Conservation (phyloP, 768 basidiomycete species). For the Lactifluus subvellereus region DNA sequence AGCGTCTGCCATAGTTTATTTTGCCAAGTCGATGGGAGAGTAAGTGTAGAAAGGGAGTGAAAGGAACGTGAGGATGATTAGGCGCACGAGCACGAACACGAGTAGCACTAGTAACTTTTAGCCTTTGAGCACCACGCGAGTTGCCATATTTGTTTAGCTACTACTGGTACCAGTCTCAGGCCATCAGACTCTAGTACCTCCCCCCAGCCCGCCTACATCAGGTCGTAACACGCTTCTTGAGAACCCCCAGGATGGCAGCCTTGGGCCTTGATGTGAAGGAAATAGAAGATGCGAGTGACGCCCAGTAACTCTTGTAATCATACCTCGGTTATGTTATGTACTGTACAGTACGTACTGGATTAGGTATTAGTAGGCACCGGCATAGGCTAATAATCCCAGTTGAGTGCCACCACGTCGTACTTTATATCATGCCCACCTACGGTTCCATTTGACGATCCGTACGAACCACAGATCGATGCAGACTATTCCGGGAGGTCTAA, state of each 20-base stretch:
- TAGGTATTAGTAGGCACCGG: too few relatives aligned
- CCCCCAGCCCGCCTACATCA: conserved; percentile 1
- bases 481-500: too few relatives aligned
- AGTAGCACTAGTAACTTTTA: not conserved
- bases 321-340: too few relatives aligned
- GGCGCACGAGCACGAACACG: not conserved
- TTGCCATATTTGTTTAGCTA: conserved; percentile 18
- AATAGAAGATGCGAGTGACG: too few relatives aligned
- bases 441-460: too few relatives aligned
- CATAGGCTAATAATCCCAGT: too few relatives aligned
- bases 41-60: not conserved
- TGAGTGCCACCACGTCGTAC: too few relatives aligned
- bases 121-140: too few relatives aligned
- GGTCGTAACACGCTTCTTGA: not conserved
- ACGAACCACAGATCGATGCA: too few relatives aligned
- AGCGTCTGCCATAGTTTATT: not conserved
- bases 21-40: not conserved
- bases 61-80: not conserved
- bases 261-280: not conserved
- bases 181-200: not conserved
- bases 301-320: too few relatives aligned
- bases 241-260: not conserved
- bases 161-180: not conserved
- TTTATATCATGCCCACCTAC: too few relatives aligned
- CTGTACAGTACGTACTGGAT: too few relatives aligned